Percentiles rank a stretch among this genome's conserved stretches.
These are phyloP conservation scores for grape (Vitis vinifera) DNA, from an alignment of 164 flowering plant species.

Conservation along the genomic window ASM3070453v1 NC_081821.1:501001-501500, in stretches of 20 bases:
- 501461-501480: too few relatives aligned
- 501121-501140: background rate
- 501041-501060: conserved; percentile 5
- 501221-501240: background rate
- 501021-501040: conserved; percentile 5
- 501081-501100: conserved; percentile 4
- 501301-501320: conserved; percentile 11
- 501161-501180: background rate
- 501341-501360: background rate
- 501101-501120: background rate
- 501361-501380: background rate
- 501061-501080: background rate
- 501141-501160: background rate
- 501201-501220: conserved; percentile 6
- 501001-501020: background rate
- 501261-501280: conserved; percentile 1
- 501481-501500: too few relatives aligned
- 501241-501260: conserved; percentile 12
- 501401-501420: too few relatives aligned
- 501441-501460: too few relatives aligned
- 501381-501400: background rate
- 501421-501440: too few relatives aligned
- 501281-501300: conserved; percentile 15
- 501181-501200: conserved; percentile 2
- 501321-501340: background rate